A percentile compares a stretch with the other conserved stretches of the same genome.
These are phyloP conservation scores for Pyrenochaeta sp. DNA, from an alignment of 2,329 filamentous ascomycete species.

Conservation along the genomic window DNA sequence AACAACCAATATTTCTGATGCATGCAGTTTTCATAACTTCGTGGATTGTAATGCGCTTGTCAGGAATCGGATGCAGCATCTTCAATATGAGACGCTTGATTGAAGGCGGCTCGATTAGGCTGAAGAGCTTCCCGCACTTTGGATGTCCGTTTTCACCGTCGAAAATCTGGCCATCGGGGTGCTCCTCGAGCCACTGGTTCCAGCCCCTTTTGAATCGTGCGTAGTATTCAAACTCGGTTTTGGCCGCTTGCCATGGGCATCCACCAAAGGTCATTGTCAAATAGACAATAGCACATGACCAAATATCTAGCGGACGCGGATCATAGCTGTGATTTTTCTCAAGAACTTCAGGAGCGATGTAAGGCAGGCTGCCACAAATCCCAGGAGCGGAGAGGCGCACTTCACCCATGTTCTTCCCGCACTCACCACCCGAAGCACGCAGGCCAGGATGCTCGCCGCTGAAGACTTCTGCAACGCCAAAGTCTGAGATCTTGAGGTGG, in stretches of 20 bases:
- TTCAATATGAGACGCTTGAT: conserved; percentile 76
- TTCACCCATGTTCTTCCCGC: conserved; percentile 75
- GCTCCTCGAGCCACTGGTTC: conserved; percentile 70
- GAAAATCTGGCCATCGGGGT: conserved; percentile 59
- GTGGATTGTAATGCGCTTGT: conserved; percentile 72
- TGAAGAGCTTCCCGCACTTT: conserved; percentile 70
- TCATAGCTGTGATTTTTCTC: conserved; percentile 73
- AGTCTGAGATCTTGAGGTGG: conserved; percentile 89
- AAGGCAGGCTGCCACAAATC: conserved; percentile 84
- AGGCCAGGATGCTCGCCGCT: conserved; percentile 81
- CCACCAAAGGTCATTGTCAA: conserved; percentile 77
- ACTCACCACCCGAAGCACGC: conserved; percentile 75
- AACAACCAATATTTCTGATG: conserved; percentile 80
- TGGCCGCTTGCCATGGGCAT: conserved; percentile 77
- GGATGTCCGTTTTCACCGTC: conserved; percentile 70
- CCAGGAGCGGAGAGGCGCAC: conserved; percentile 78
- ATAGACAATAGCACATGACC: conserved; percentile 86
- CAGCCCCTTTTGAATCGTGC: conserved; percentile 71
- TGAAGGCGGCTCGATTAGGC: conserved; percentile 69
- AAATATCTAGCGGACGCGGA: conserved; percentile 82
- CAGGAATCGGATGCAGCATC: conserved; percentile 84
- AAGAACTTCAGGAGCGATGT: conserved; percentile 87
- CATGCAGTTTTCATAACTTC: conserved; percentile 76
- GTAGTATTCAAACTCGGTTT: conserved; percentile 65
- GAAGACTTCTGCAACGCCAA: conserved; percentile 89